Conservation (phyloP, 768 basidiomycete genomes). For the Auricularia auricula-judae region DNA sequence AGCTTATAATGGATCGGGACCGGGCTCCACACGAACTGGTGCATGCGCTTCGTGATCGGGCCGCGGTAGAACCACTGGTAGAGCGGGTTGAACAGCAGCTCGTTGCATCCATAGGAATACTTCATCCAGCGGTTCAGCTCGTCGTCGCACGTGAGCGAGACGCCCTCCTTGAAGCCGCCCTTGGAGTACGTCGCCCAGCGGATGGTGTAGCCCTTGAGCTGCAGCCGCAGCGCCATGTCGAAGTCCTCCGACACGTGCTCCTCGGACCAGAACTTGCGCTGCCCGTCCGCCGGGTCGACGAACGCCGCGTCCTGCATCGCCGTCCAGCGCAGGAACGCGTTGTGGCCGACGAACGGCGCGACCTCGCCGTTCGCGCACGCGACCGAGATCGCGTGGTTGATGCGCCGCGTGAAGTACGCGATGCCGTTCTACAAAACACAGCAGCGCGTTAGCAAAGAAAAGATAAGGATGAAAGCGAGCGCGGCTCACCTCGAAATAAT, state of each 20-base stretch:
- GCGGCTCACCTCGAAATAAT: slow-evolving; percentile 20
- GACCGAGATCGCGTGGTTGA: slow-evolving; percentile 17
- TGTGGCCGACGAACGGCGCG: slow-evolving; percentile 78
- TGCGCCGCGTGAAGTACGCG: slow-evolving; percentile 23
- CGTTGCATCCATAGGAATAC: slow-evolving; percentile 16
- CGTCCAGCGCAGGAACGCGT: slow-evolving; percentile 34
- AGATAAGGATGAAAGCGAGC: too few relatives aligned
- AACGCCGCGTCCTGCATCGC: slow-evolving; percentile 49
- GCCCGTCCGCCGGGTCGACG: slow-evolving; percentile 50
- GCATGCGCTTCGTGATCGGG: slow-evolving; percentile 24
- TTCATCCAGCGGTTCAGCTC: slow-evolving; percentile 29
- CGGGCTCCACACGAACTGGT: slow-evolving; percentile 21
- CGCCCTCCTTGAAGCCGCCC: slow-evolving; percentile 28
- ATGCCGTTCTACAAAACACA: slow-evolving; percentile 19
- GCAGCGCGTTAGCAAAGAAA: too few relatives aligned
- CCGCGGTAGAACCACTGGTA: slow-evolving; percentile 20
- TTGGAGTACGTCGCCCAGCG: slow-evolving; percentile 21
- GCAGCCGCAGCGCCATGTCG: slow-evolving; percentile 57
- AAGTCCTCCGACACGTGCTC: slow-evolving; percentile 76
- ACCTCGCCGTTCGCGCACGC: slow-evolving; percentile 71
- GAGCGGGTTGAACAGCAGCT: slow-evolving; percentile 27
- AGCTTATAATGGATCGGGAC: slow-evolving; percentile 42
- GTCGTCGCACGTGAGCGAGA: slow-evolving; percentile 26
- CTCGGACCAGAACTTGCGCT: slow-evolving; percentile 75
- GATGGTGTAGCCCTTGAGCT: slow-evolving; percentile 29